phyloP scores from a whole-genome alignment of 208 protist genomes.

The Crithidia bombi region DNA sequence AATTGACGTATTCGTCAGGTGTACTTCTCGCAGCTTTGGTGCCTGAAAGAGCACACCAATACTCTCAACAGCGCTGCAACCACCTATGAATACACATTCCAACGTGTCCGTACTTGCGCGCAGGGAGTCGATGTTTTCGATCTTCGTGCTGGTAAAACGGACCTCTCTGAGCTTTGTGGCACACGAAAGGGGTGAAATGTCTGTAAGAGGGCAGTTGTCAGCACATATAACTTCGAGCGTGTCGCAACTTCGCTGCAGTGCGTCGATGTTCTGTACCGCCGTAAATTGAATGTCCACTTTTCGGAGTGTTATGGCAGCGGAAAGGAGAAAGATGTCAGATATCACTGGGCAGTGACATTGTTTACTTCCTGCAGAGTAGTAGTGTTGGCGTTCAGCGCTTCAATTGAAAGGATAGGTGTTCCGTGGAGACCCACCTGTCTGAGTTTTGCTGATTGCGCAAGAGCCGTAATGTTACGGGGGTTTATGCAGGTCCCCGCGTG shows the following conservation, averaged over 20 bases:
- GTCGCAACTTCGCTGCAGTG: background rate
- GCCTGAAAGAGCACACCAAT: constrained; percentile 7
- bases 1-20: constrained; percentile 13
- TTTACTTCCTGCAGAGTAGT: background rate
- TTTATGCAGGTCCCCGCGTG: background rate
- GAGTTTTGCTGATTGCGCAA: background rate
- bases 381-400: background rate
- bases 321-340: constrained; percentile 2
- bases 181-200: background rate
- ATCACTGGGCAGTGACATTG: background rate
- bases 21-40: constrained; percentile 8
- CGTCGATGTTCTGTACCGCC: background rate
- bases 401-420: background rate
- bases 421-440: background rate
- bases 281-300: background rate
- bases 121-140: constrained; percentile 5
- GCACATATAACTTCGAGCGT: constrained; percentile 11
- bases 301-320: background rate
- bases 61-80: constrained; percentile 1
- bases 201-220: constrained; percentile 9
- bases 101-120: background rate
- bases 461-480: background rate
- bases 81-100: constrained; percentile 12
- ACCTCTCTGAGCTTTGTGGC: background rate
- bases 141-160: background rate